Conservation (phyloP, 2,329 filamentous ascomycete genomes). For the Monosporascus sp. region DNA sequence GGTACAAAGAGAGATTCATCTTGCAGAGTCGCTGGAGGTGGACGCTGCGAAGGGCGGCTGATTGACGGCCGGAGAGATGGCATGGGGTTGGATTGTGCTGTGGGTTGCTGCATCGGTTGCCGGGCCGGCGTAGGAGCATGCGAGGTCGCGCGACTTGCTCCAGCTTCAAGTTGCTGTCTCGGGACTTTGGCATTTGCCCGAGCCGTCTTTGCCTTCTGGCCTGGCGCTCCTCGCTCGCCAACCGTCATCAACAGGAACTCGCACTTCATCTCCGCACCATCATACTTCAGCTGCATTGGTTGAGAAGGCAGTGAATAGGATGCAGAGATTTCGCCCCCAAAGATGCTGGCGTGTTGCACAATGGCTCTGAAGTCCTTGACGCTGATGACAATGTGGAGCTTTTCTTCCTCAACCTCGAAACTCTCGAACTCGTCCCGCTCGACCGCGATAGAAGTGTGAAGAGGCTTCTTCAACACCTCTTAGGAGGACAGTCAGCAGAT, state of each 20-base stretch:
- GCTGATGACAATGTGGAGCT: conserved; percentile 73
- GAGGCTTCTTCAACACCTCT: conserved; percentile 74
- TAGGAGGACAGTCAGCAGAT: conserved; percentile 6
- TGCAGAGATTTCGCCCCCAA: conserved; percentile 61
- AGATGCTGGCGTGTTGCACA: conserved; percentile 66
- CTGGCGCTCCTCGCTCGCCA: conserved; percentile 53
- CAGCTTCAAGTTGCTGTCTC: conserved; percentile 40
- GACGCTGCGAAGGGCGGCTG: conserved; percentile 45
- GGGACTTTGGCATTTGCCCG: conserved; percentile 34
- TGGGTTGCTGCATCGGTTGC: conserved; percentile 30
- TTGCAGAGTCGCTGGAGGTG: conserved; percentile 52
- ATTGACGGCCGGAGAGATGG: conserved; percentile 28
- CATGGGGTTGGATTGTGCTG: conserved; percentile 34
- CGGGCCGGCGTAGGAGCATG: conserved; percentile 24
- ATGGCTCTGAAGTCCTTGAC: conserved; percentile 81
- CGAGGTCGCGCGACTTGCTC: conserved; percentile 38
- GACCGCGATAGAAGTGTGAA: conserved; percentile 74
- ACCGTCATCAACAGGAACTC: conserved; percentile 82
- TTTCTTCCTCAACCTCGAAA: conserved; percentile 63
- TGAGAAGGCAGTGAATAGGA: conserved; percentile 66
- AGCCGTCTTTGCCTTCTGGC: conserved; percentile 41
- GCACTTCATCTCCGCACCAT: conserved; percentile 61
- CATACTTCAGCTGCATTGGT: conserved; percentile 69
- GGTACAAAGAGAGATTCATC: conserved; percentile 68
- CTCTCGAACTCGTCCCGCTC: conserved; percentile 73